Evolutionary conservation across 345 rosid species (phyloP), one percentile per base, ranked within the genome.

Genomic region (Rubroshorea leprosula): DNA sequence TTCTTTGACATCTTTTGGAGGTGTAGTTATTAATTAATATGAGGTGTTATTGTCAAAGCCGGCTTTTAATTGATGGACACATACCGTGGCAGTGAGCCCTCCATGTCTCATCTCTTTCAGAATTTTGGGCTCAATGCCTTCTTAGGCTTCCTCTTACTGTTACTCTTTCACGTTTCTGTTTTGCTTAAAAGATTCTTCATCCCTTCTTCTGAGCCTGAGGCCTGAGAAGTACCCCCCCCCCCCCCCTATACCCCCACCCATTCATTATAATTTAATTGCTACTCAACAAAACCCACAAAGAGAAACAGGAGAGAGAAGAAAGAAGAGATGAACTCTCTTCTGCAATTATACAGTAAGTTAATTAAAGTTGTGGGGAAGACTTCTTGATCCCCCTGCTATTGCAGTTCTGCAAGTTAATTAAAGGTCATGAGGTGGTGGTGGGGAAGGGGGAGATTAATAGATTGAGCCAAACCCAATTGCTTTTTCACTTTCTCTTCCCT

Each of bases 91-190:
- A 35, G 12, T 35, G 41, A 44, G 53, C 39, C 67, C 66, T 65
- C 63, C 20, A 54, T n/a, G n/a, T n/a, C n/a, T n/a, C n/a, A 65
- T 51, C 69, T 47, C 68, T 41, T 54, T 58, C 73, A 55, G 57
- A 54, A 57, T 58, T 67, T 58, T 55, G 75, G 57, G 57, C 67
- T 64, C 69, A 68, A 67, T 72, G 48, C 74, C 53, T 41, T 44
- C 22, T 25, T 48, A 53, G 26, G n/a, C n/a, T n/a, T n/a, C n/a
- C n/a, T n/a, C n/a, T n/a, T n/a, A n/a, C n/a, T n/a, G n/a, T n/a
- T n/a, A n/a, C n/a, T n/a, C n/a, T n/a, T n/a, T n/a, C n/a, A n/a
- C n/a, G n/a, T n/a, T n/a, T 49, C 43, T 55, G 58, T 19, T 23
- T 24, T 49, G 8, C 68, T 16, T n/a, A n/a, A 38, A 50, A 61